phyloP scores from a whole-genome alignment of 2,329 filamentous ascomycete species.

The Pestalotiopsis sp. region DNA sequence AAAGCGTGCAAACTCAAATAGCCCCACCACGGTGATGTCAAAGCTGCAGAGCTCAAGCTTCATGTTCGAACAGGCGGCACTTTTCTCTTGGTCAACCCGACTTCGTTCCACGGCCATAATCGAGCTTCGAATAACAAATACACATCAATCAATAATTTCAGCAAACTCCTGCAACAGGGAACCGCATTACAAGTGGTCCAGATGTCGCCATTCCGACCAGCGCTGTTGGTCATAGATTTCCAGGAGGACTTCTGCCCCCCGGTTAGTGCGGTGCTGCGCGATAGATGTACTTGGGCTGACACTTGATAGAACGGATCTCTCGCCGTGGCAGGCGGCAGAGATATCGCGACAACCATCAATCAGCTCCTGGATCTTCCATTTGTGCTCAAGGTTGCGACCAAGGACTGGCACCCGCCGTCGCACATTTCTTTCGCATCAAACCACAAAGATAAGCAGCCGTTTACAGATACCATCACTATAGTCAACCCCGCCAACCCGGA shows the following conservation, averaged over 20 bases:
- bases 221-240: conserved; percentile 76
- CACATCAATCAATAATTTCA: background rate
- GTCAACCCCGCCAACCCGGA: conserved; percentile 63
- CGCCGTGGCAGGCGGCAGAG: conserved; percentile 72
- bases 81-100: background rate
- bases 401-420: conserved; percentile 81
- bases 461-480: conserved; percentile 64
- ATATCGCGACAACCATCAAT: conserved; percentile 73
- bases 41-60: background rate
- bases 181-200: background rate
- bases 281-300: conserved; percentile 15
- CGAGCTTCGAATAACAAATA: background rate
- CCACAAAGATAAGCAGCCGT: conserved; percentile 69
- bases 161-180: background rate
- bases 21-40: background rate
- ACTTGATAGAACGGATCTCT: conserved; percentile 72
- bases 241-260: conserved; percentile 96
- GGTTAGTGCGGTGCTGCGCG: conserved; percentile 49
- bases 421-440: conserved; percentile 90
- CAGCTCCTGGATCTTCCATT: conserved; percentile 72
- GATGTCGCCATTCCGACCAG: conserved; percentile 41
- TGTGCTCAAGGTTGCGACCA: conserved; percentile 75
- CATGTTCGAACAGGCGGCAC: background rate
- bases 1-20: no score
- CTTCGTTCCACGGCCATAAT: background rate